These are phyloP conservation scores for Austroboletus eburneus DNA, from an alignment of 768 basidiomycete species.

Conservation along the genomic window DNA sequence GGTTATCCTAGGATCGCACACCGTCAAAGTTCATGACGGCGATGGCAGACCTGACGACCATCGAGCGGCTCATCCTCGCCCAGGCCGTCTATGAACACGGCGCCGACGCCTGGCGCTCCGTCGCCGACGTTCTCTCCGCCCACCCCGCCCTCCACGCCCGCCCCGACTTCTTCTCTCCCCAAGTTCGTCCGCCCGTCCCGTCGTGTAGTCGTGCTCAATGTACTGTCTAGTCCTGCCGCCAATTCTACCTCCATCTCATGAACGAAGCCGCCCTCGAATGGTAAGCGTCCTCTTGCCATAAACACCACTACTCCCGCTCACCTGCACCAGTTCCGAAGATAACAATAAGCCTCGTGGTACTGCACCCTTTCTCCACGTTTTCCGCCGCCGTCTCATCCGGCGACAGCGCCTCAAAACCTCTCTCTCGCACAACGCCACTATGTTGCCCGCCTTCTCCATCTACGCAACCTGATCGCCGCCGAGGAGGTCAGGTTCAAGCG, in stretches of 20 bases:
- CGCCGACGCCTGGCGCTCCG: constrained; percentile 58
- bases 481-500: constrained; percentile 83
- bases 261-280: constrained; percentile 59
- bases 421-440: constrained; percentile 76
- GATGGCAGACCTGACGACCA: not conserved
- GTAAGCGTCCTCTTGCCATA: constrained; percentile 38
- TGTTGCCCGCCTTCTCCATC: constrained; percentile 60
- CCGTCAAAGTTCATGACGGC: not conserved
- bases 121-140: constrained; percentile 60
- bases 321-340: constrained; percentile 41
- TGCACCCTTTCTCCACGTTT: constrained; percentile 12
- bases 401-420: constrained; percentile 58
- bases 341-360: constrained; percentile 39
- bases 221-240: constrained; percentile 55
- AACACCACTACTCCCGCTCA: constrained; percentile 8
- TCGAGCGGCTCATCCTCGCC: constrained; percentile 78
- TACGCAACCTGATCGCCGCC: constrained; percentile 62
- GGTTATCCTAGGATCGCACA: not conserved
- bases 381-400: constrained; percentile 5
- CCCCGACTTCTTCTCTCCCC: constrained; percentile 62
- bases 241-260: constrained; percentile 66
- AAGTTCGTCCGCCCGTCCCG: constrained; percentile 40
- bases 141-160: constrained; percentile 62
- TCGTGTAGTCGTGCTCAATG: constrained; percentile 14
- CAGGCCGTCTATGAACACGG: constrained; percentile 87